Percentiles rank a stretch among this genome's conserved stretches.
Evolutionary conservation across 495 filamentous ascomycete species (phyloP).

Genomic region (Letharia lupina): DNA sequence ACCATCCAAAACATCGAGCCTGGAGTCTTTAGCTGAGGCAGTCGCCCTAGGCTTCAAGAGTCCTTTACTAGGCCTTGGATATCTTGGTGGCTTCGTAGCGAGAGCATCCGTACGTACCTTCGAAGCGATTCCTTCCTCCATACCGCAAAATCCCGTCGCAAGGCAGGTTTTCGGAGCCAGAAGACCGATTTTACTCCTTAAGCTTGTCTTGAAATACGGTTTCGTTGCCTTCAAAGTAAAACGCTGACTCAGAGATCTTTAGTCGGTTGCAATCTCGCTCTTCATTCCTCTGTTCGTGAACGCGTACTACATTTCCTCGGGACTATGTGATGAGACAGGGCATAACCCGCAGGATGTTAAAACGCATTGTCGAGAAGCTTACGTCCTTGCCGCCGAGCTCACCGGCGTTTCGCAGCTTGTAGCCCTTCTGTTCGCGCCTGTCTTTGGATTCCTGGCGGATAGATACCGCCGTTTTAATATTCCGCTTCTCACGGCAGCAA

Average conservation of each 20-base stretch:
- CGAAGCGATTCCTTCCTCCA: neutral
- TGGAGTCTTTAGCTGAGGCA: constrained; percentile 47
- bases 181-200: neutral
- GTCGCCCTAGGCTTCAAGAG: constrained; percentile 65
- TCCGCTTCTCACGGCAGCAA: constrained; percentile 62
- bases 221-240: neutral
- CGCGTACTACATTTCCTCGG: constrained; percentile 73
- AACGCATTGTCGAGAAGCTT: constrained; percentile 71
- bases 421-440: constrained; percentile 73
- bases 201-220: too few species aligned
- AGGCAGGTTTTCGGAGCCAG: too few species aligned
- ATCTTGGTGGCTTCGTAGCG: constrained; percentile 90
- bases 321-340: constrained; percentile 53
- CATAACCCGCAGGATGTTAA: constrained; percentile 56
- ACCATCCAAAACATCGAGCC: neutral
- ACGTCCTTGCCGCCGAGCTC: constrained; percentile 72
- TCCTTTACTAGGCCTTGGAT: constrained; percentile 71
- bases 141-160: neutral
- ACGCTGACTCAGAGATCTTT: neutral
- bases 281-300: constrained; percentile 93
- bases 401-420: constrained; percentile 82
- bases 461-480: constrained; percentile 53
- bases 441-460: constrained; percentile 74
- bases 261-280: constrained; percentile 84
- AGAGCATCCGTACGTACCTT: constrained; percentile 53